phyloP scores from a whole-genome alignment of 2,329 filamentous ascomycete genomes.

The Botrytis byssoidea region DNA sequence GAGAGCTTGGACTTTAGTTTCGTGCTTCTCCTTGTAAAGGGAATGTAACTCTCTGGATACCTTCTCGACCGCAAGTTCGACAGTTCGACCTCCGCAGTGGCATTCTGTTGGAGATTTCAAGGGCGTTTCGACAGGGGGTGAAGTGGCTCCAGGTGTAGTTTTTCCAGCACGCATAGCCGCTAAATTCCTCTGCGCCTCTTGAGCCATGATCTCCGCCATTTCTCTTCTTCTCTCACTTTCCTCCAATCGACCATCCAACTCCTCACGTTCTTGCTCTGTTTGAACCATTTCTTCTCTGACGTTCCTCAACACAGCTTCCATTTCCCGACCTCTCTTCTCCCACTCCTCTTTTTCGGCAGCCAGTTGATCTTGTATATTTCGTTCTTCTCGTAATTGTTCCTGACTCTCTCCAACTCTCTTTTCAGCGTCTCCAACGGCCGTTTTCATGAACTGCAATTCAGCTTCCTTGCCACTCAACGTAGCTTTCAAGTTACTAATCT shows the following conservation, averaged over 20 bases:
- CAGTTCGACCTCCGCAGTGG: slow-evolving; percentile 51
- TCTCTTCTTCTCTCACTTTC: slow-evolving; percentile 73
- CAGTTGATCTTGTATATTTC: slow-evolving; percentile 66
- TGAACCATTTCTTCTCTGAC: slow-evolving; percentile 79
- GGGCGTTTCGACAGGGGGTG: slow-evolving; percentile 40
- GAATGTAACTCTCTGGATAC: slow-evolving; percentile 91
- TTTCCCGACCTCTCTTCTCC: slow-evolving; percentile 81
- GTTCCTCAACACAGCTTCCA: slow-evolving; percentile 76
- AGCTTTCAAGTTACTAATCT: slow-evolving; percentile 92
- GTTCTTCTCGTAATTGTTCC: slow-evolving; percentile 79
- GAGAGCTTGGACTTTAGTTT: slow-evolving; percentile 88
- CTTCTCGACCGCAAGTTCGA: slow-evolving; percentile 83
- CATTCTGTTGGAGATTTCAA: slow-evolving; percentile 36
- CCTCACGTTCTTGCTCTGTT: slow-evolving; percentile 77
- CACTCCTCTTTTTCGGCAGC: slow-evolving; percentile 75
- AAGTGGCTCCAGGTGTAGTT: slow-evolving; percentile 34
- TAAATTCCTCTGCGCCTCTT: slow-evolving; percentile 74
- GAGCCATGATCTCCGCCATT: slow-evolving; percentile 71
- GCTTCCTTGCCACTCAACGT: slow-evolving; percentile 91
- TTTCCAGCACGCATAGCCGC: slow-evolving; percentile 68
- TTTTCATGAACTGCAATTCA: slow-evolving; percentile 82
- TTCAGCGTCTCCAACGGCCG: slow-evolving; percentile 86
- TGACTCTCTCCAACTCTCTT: slow-evolving; percentile 83
- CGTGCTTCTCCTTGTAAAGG: slow-evolving; percentile 95
- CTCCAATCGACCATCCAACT: slow-evolving; percentile 71